Evolutionary conservation across 2,329 filamentous ascomycete genomes (phyloP), one percentile per base, ranked within the genome.

Genomic region (Ophiostoma perfectum): DNA sequence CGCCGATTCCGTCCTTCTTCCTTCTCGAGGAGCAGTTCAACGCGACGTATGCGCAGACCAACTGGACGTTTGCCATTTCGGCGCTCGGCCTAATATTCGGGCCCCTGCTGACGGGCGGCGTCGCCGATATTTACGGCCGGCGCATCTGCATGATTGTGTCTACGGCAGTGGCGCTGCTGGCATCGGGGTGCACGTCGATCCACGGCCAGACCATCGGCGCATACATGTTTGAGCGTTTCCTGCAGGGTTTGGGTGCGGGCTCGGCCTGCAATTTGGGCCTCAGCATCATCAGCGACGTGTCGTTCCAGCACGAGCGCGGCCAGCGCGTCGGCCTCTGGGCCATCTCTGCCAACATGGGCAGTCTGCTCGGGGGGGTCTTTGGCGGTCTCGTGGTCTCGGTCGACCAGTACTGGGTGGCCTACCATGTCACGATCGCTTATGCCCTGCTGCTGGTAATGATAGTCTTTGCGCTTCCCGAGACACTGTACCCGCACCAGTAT

Each of bases 211-310:
- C 58, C 7, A 62, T 62, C 8, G 58, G 36, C 38, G 36, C 58
- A 0, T 86, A 86, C 74, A 84, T 86, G 82, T 81, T 81, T n/a
- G 83, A 82, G 2, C 76, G 85, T 2, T 85, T 86, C 72, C 84
- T 86, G 72, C 84, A 86, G 73, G 84, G 84, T 0, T 77, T 86
- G 6, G 84, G 84, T 0, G 82, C 83, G 11, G 80, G 80, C 52
- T 84, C 84, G 4, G 83, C 81, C 0, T 79, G 82, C 4, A 86
- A 82, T 2, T 81, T 86, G 12, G 84, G 84, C 0, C 78, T 86
- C 73, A 82, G 83, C 41, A 79, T 85, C 70, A 78, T 85, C 68
- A 82, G 81, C 70, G 83, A 85, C 74, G 72, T 86, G 16, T 87
- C 84, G 72, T 86, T 83, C 72, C 83, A 86, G 72, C 80, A 85